phyloP scores from a whole-genome alignment of 129 eudicot genomes.

The Pulicaria dysenterica region DNA sequence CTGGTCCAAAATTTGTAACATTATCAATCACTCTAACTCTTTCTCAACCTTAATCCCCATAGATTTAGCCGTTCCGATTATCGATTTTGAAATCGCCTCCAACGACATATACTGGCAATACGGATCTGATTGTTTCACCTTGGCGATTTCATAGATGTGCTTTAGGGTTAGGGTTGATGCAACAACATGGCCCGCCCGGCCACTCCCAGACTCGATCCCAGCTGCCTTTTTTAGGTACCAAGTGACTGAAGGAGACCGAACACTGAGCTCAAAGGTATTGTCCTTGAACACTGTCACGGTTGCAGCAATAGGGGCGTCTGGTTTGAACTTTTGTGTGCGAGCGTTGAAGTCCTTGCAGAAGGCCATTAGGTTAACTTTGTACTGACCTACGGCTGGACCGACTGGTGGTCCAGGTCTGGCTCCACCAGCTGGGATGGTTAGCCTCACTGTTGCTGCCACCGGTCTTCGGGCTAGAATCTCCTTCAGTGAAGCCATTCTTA shows the following conservation, averaged over 20 bases:
- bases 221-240: constrained; percentile 20
- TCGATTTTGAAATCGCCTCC: constrained; percentile 16
- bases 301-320: constrained; percentile 18
- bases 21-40: neutral
- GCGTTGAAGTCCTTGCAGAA: constrained; percentile 20
- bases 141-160: constrained; percentile 7
- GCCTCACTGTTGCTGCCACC: neutral
- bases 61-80: constrained; percentile 5
- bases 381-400: constrained; percentile 15
- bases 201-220: constrained; percentile 12
- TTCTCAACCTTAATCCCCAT: constrained; percentile 23
- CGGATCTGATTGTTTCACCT: constrained; percentile 17
- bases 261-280: constrained; percentile 15
- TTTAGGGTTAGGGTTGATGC: neutral
- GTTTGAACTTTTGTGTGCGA: constrained; percentile 7
- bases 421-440: constrained; percentile 17
- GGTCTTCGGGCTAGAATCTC: constrained; percentile 6
- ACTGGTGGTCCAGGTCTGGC: constrained; percentile 16
- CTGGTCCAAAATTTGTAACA: neutral
- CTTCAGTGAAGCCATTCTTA: constrained; percentile 14
- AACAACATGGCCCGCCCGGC: constrained; percentile 11
- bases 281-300: constrained; percentile 7
- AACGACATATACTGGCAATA: constrained; percentile 20
- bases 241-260: constrained; percentile 4
- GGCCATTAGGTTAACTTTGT: constrained; percentile 20